Percentiles rank a stretch among this genome's conserved stretches.
Conservation (phyloP, 768 basidiomycete species). For the Leccinum broughii region DNA sequence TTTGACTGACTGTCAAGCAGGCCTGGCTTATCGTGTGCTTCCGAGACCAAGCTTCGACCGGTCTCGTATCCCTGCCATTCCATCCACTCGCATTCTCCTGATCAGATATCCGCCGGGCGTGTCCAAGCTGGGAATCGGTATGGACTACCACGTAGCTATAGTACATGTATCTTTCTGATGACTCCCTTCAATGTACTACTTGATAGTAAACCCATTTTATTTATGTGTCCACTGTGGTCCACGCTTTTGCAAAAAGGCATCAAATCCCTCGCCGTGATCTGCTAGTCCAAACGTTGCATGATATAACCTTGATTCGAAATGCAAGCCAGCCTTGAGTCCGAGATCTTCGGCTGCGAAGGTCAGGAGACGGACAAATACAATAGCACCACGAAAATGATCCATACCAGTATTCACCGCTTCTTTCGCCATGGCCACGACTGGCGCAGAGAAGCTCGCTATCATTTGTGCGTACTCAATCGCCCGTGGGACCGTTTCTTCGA, state of each 20-base stretch:
- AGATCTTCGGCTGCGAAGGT: slow-evolving; percentile 43
- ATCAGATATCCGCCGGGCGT: not conserved
- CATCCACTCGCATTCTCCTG: not conserved
- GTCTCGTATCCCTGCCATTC: not conserved
- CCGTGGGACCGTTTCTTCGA: slow-evolving; percentile 41
- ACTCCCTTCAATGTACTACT: not conserved
- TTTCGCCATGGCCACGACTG: slow-evolving; percentile 42
- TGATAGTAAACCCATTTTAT: slow-evolving; percentile 19
- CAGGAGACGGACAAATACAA: not conserved
- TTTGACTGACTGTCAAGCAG: not conserved
- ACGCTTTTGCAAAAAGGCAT: slow-evolving; percentile 50
- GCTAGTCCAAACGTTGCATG: slow-evolving; percentile 50
- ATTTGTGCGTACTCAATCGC: slow-evolving; percentile 42
- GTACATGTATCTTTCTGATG: not conserved
- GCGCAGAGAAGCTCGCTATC: slow-evolving; percentile 35
- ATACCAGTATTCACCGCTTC: slow-evolving; percentile 51
- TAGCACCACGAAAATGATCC: not conserved
- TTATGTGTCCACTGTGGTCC: slow-evolving; percentile 43
- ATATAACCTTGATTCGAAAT: slow-evolving; percentile 50
- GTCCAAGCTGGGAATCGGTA: not conserved
- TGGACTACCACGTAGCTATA: too few relatives aligned
- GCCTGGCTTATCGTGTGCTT: not conserved
- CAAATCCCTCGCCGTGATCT: slow-evolving; percentile 49
- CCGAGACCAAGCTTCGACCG: not conserved
- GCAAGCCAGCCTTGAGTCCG: slow-evolving; percentile 44